phyloP scores from a whole-genome alignment of 768 basidiomycete genomes.

The Suillus ampliporus region DNA sequence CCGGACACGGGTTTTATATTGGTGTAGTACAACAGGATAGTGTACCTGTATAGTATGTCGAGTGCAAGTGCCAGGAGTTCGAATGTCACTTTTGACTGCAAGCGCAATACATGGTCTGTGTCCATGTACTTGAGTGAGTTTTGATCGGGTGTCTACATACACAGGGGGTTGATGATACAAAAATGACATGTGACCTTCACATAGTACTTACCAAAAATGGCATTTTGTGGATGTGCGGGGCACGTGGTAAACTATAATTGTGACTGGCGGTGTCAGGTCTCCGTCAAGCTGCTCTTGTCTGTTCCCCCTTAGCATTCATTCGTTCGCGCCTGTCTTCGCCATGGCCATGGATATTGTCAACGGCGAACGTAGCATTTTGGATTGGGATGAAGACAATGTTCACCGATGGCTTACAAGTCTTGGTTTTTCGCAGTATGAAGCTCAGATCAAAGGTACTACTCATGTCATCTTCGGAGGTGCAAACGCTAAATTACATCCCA shows the following conservation, averaged over 20 bases:
- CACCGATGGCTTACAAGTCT: constrained; percentile 77
- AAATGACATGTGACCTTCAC: neutral
- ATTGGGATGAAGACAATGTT: constrained; percentile 83
- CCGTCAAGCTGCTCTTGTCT: constrained; percentile 11
- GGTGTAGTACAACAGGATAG: too few relatives aligned
- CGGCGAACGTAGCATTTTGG: constrained; percentile 46
- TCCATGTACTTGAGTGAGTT: too few relatives aligned
- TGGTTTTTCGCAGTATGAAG: constrained; percentile 87
- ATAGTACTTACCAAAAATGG: neutral
- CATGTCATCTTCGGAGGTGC: neutral
- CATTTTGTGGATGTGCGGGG: neutral
- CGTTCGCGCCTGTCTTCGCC: neutral
- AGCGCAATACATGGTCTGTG: too few relatives aligned
- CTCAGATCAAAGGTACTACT: constrained; percentile 74
- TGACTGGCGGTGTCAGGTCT: constrained; percentile 13
- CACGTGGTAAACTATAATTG: constrained; percentile 9
- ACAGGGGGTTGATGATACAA: too few relatives aligned
- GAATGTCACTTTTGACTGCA: neutral
- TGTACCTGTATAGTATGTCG: too few relatives aligned
- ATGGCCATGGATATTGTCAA: constrained; percentile 37
- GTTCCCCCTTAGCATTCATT: constrained; percentile 12
- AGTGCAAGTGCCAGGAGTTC: neutral
- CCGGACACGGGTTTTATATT: too few relatives aligned
- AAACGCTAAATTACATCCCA: constrained; percentile 14
- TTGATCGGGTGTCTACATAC: too few relatives aligned